phyloP scores from a whole-genome alignment of 2,329 filamentous ascomycete genomes.

The Blastomyces parvus region DNA sequence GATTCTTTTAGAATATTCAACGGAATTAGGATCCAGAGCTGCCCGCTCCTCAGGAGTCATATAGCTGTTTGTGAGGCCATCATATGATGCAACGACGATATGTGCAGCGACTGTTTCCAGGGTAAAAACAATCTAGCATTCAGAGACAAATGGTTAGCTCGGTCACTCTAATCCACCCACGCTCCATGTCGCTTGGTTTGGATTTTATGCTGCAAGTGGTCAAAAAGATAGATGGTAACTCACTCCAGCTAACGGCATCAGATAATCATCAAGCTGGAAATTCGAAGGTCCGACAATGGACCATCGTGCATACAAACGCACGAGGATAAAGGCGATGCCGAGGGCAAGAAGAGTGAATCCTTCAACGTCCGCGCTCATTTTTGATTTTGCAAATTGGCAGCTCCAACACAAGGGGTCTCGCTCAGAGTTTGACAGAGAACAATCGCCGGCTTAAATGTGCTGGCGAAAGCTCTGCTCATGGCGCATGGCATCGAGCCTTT shows the following conservation, averaged over 20 bases:
- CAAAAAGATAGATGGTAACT: conserved; percentile 17
- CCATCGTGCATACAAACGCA: conserved; percentile 45
- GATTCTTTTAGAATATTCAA: conserved; percentile 43
- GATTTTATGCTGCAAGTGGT: not conserved
- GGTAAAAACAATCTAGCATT: conserved; percentile 40
- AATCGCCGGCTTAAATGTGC: not conserved
- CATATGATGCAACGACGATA: conserved; percentile 40
- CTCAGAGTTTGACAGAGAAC: not conserved
- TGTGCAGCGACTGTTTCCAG: conserved; percentile 44
- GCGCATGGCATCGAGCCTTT: not conserved
- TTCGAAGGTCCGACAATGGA: conserved; percentile 39
- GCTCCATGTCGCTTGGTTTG: not conserved
- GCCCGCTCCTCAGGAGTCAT: conserved; percentile 46
- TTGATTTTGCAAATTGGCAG: not conserved
- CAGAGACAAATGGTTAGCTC: not conserved
- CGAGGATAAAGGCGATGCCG: conserved; percentile 41
- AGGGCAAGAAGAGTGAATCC: conserved; percentile 44
- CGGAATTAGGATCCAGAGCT: conserved; percentile 35
- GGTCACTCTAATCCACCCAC: not conserved
- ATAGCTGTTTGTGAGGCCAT: conserved; percentile 48
- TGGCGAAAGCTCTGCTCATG: not conserved
- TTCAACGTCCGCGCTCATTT: conserved; percentile 22
- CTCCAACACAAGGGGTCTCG: not conserved
- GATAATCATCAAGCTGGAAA: conserved; percentile 51
- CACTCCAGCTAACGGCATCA: conserved; percentile 49